Evolutionary conservation across 2,329 filamentous ascomycete genomes (phyloP), one percentile per base, ranked within the genome.

Genomic region (Penicillium vulpinum): DNA sequence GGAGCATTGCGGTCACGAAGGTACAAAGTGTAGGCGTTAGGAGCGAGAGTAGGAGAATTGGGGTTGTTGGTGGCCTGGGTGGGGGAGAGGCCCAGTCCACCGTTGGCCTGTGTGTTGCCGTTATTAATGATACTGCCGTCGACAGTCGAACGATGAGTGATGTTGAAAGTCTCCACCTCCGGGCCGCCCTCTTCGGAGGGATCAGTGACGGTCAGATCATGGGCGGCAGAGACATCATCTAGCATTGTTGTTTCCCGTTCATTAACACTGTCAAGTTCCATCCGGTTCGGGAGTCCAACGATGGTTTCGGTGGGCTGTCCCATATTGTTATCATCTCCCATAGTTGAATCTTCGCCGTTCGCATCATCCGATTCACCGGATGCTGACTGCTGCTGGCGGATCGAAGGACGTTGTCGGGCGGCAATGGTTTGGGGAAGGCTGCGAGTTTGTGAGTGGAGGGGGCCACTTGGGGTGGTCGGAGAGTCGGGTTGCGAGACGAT

Each of bases 131-230:
- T 88, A 74, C 91, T 96, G 48, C 91, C 91, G 69, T 96, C 92
- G 35, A 94, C 85, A 1, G 88, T 85, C 46, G 88, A 88, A 51
- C 90, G 88, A 73, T 97, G 93, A 7, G 90, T 92, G 67, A 97
- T 95, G 76, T 96, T 95, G 76, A 97, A 97, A 0, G 92, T 91
- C 55, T 93, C 92, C 13, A 90, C 85, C 65, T 95, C 91, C 66
- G 92, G 89, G n/a, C 87, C 54, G 22, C 35, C 60, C 48, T 66
- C 85, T 67, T 94, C 91, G 0, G 92, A 92, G 3, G 89, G 89
- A 33, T 89, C 89, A 2, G 89, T 89, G 8, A 91, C 88, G 3
- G 88, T 85, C 59, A 96, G 77, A 29, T 89, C 88, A 33, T 96
- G 85, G 4, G 87, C 83, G 2, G 89, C 85, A 51, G 86, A 87